Base-by-base conservation (phyloP, 441 rosid genomes). In the Euphorbia schlechtendalii region DNA sequence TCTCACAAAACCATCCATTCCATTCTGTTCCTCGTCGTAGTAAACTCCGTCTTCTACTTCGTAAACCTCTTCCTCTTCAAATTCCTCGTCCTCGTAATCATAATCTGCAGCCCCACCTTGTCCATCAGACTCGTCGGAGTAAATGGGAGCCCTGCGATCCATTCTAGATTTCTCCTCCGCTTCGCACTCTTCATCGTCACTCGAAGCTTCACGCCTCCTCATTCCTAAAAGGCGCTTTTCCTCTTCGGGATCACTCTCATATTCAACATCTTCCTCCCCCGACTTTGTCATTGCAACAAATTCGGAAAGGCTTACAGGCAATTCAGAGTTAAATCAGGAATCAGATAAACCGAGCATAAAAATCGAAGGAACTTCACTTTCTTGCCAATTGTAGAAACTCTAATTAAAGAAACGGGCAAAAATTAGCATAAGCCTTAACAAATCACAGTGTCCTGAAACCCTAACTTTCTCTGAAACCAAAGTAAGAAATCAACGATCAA, bases 241-340 rank as follows among this genome's bases (percentile, higher is more conserved):
- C 80, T 87, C 99, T 74, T 89, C 99, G 0, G 92, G 94, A 81
- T 94, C 98, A 69, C 99, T 94, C 75, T 89, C 98, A 32, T 89
- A 91, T 24, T 86, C 98, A 61, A 80, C 64, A 18, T 84, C 95
- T 52, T 77, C 92, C 38, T 71, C 89, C 6, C 81, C 82, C 40
- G 59, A 68, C 24, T 77, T 67, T 28, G 87, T 78, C 89, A 86
- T 86, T 72, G 51, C 17, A 28, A 65, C 43, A 40, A 70, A 49
- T 30, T 24, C 57, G 11, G 30, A 52, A 48, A 28, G 56, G 25
- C 56, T n/a, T n/a, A n/a, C n/a, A n/a, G n/a, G n/a, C n/a, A n/a
- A n/a, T n/a, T n/a, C n/a, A n/a, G n/a, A n/a, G n/a, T n/a, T n/a
- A n/a, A n/a, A n/a, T n/a, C n/a, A n/a, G n/a, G n/a, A n/a, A n/a